Conservation (phyloP, 2,329 filamentous ascomycete species). For the Aspergillus brunneoviolaceus region DNA sequence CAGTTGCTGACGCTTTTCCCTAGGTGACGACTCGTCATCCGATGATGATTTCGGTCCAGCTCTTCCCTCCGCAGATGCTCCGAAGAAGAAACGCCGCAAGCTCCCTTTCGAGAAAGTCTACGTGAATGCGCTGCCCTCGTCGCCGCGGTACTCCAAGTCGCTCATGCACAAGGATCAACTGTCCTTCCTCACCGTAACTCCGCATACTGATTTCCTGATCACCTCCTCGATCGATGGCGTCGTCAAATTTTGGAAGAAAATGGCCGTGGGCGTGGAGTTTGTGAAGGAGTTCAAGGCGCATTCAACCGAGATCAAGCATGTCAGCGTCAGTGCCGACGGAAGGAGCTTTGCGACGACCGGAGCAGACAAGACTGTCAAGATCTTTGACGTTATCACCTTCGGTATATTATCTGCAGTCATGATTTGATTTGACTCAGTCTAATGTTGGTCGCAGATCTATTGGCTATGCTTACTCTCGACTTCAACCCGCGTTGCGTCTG, state of each 20-base stretch:
- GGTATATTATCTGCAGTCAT: slow-evolving; percentile 38
- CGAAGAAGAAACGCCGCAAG: slow-evolving; percentile 86
- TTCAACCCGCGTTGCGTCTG: slow-evolving; percentile 77
- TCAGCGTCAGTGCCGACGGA: slow-evolving; percentile 84
- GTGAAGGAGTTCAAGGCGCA: slow-evolving; percentile 98
- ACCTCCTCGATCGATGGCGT: slow-evolving; percentile 93
- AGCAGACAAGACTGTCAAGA: slow-evolving; percentile 48
- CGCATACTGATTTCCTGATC: slow-evolving; percentile 89
- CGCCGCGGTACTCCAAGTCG: slow-evolving; percentile 84
- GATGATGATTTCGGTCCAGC: slow-evolving; percentile 93
- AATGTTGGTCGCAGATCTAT: slow-evolving; percentile 57
- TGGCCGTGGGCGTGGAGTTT: slow-evolving; percentile 86
- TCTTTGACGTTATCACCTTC: slow-evolving; percentile 75
- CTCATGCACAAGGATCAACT: slow-evolving; percentile 98
- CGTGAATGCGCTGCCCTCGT: slow-evolving; percentile 79
- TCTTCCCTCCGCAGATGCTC: slow-evolving; percentile 73
- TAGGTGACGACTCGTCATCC: slow-evolving; percentile 57
- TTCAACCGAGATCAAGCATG: slow-evolving; percentile 75
- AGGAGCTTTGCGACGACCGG: slow-evolving; percentile 91
- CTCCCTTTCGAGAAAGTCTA: slow-evolving; percentile 96
- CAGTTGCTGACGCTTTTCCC: slow-evolving; percentile 14
- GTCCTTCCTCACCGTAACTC: slow-evolving; percentile 82
- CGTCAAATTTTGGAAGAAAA: slow-evolving; percentile 99
- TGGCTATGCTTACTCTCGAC: slow-evolving; percentile 77
- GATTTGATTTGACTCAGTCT: background rate